Evolutionary conservation across 768 basidiomycete species (phyloP).

Genomic region (Neoboletus brunneissimus): DNA sequence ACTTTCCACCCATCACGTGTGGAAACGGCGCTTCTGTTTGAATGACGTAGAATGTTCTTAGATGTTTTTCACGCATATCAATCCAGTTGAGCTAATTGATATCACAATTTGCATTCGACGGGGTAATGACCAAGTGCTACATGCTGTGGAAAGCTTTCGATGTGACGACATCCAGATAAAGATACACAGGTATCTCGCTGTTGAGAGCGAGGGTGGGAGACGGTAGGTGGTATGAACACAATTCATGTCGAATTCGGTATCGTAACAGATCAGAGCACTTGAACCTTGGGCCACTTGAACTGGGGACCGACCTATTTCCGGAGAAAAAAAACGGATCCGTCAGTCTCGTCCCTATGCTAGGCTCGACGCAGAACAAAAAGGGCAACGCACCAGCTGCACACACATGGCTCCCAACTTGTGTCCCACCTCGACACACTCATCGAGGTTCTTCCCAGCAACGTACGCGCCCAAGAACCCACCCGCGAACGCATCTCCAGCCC

Average conservation of each 20-base stretch:
- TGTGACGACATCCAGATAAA: conserved; percentile 21
- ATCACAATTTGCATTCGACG: conserved; percentile 16
- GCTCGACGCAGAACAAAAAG: background rate
- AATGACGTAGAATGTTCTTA: conserved; percentile 13
- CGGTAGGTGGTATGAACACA: conserved; percentile 1
- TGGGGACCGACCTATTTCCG: conserved; percentile 49
- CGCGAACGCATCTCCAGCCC: conserved; percentile 96
- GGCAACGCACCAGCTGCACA: conserved; percentile 65
- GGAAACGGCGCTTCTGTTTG: conserved; percentile 12
- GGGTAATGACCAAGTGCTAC: conserved; percentile 21
- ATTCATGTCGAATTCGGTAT: background rate
- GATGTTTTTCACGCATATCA: no score
- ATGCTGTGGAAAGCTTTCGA: conserved; percentile 37
- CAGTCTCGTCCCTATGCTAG: background rate
- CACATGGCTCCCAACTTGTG: conserved; percentile 86
- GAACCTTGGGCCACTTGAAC: conserved; percentile 55
- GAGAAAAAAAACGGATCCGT: background rate
- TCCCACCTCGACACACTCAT: conserved; percentile 78
- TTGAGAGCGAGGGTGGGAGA: conserved; percentile 36
- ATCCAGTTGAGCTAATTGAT: conserved; percentile 15
- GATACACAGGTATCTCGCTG: conserved; percentile 32
- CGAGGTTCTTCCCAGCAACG: conserved; percentile 72
- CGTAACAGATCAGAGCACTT: conserved; percentile 34
- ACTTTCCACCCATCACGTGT: conserved; percentile 19
- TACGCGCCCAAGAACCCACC: conserved; percentile 92